These are phyloP conservation scores for Arthrinium puccinioides DNA, from an alignment of 2,329 filamentous ascomycete species.

Conservation along the genomic window DNA sequence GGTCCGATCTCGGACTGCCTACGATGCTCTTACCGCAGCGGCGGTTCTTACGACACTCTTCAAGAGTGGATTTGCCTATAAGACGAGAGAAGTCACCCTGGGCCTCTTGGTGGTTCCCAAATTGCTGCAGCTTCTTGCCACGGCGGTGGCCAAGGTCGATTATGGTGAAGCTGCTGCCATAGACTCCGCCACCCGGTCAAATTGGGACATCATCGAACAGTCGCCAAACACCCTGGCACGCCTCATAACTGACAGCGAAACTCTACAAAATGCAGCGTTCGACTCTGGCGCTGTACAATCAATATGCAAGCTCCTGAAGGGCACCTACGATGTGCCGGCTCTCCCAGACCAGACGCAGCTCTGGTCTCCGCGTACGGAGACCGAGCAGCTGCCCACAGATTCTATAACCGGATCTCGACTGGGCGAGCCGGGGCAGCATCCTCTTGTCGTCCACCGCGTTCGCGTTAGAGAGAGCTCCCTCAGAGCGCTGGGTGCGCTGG, in stretches of 20 bases:
- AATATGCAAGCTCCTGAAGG: slow-evolving; percentile 40
- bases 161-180: slow-evolving; percentile 30
- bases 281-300: slow-evolving; percentile 49
- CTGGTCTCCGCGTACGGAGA: slow-evolving; percentile 27
- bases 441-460: slow-evolving; percentile 59
- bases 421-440: slow-evolving; percentile 54
- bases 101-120: slow-evolving; percentile 63
- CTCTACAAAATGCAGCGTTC: slow-evolving; percentile 74
- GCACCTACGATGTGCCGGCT: slow-evolving; percentile 40
- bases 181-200: slow-evolving; percentile 16
- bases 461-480: slow-evolving; percentile 69
- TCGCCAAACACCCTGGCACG: slow-evolving; percentile 71
- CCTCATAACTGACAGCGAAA: slow-evolving; percentile 69
- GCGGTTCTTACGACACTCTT: slow-evolving; percentile 63
- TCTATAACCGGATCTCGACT: slow-evolving; percentile 37
- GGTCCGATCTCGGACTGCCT: slow-evolving; percentile 47
- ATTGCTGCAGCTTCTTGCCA: slow-evolving; percentile 58
- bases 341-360: slow-evolving; percentile 19
- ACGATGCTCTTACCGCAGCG: slow-evolving; percentile 60
- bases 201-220: slow-evolving; percentile 51
- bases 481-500: slow-evolving; percentile 73
- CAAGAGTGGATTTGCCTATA: slow-evolving; percentile 58
- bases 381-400: slow-evolving; percentile 23
- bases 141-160: slow-evolving; percentile 30
- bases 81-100: slow-evolving; percentile 56